These are phyloP conservation scores for Phaseolus lunatus DNA, from an alignment of 306 rosid genomes.

Conservation along the genomic window DNA sequence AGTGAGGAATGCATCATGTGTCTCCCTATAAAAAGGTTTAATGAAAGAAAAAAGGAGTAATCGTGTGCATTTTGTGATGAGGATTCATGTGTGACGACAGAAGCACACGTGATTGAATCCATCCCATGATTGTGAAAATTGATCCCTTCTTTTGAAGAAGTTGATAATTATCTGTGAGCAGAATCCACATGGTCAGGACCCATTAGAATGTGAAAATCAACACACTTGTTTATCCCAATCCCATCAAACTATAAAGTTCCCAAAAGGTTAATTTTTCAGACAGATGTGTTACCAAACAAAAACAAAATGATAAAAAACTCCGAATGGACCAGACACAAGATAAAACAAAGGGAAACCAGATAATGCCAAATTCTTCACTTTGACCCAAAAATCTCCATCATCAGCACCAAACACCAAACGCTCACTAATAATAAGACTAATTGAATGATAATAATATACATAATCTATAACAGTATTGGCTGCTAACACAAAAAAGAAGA, in stretches of 20 bases:
- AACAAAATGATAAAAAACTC: conserved; percentile 23
- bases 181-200: conserved; percentile 52
- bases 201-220: conserved; percentile 35
- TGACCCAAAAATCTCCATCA: conserved; percentile 46
- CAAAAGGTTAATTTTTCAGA: conserved; percentile 15
- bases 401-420: no score
- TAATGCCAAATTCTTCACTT: conserved; percentile 50
- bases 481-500: background rate
- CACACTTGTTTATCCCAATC: conserved; percentile 31
- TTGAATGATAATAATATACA: conserved; percentile 6
- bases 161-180: conserved; percentile 31
- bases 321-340: conserved; percentile 45
- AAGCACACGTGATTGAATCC: background rate
- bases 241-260: conserved; percentile 22
- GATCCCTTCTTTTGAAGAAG: background rate
- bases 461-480: background rate
- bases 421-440: no score
- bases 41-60: no score
- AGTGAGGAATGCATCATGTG: no score
- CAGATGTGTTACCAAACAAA: conserved; percentile 28
- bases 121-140: background rate
- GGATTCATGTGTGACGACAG: background rate
- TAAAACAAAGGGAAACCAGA: conserved; percentile 45
- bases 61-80: no score
- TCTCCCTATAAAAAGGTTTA: no score